Conservation (phyloP, 495 filamentous ascomycete genomes). For the Hypoxylon fragiforme region DNA sequence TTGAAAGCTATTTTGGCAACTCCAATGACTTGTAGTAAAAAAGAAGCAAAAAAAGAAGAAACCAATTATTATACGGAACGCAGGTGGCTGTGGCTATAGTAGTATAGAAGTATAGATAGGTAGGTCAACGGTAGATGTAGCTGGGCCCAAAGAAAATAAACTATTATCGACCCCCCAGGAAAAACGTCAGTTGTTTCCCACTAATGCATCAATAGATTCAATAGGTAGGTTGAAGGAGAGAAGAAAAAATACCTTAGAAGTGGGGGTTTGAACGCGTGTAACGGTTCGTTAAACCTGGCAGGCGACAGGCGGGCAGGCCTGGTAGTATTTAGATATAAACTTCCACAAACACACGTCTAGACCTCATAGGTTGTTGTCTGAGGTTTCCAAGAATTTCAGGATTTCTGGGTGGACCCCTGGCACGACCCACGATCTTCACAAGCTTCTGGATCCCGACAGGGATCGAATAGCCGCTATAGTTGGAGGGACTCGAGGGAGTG, state of each 20-base stretch:
- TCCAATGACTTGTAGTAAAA: constrained; percentile 1
- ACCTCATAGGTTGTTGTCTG: constrained; percentile 15
- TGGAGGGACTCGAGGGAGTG: constrained; percentile 22
- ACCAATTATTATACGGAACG: constrained; percentile 11
- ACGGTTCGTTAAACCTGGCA: too few relatives aligned
- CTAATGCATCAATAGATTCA: too few relatives aligned
- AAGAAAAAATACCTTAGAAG: background rate
- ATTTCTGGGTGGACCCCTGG: constrained; percentile 19
- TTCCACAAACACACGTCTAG: constrained; percentile 4
- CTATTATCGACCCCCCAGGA: constrained; percentile 15
- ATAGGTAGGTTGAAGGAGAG: too few relatives aligned
- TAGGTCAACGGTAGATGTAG: too few relatives aligned
- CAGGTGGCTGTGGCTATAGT: too few relatives aligned
- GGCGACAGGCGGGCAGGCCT: too few relatives aligned
- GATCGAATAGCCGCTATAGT: background rate
- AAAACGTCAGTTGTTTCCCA: constrained; percentile 21
- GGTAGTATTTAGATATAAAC: constrained; percentile 5
- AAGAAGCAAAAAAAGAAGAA: constrained; percentile 4
- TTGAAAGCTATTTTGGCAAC: constrained; percentile 7
- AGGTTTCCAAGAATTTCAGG: constrained; percentile 27
- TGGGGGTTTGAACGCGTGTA: background rate
- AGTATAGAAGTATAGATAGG: too few relatives aligned
- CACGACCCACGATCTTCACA: constrained; percentile 19
- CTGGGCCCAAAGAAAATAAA: constrained; percentile 18
- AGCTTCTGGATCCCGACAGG: constrained; percentile 19